Percentiles rank a stretch among this genome's conserved stretches.
These are phyloP conservation scores for Nidularia pulvinata DNA, from an alignment of 768 basidiomycete species.

Conservation along the genomic window DNA sequence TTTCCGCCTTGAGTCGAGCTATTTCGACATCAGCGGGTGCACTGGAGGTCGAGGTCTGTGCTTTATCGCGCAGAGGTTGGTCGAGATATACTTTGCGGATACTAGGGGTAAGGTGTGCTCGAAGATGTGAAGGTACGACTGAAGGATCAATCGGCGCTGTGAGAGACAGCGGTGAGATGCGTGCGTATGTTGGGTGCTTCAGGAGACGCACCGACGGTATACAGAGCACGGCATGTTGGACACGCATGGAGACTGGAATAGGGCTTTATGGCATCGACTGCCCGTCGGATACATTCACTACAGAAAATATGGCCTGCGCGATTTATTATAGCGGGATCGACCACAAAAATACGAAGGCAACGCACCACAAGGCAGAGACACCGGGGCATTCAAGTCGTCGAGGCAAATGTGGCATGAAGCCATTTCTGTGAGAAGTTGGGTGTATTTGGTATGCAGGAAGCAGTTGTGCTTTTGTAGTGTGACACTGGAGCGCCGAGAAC, in stretches of 20 bases:
- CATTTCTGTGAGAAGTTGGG: conserved; percentile 24
- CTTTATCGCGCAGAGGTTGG: neutral
- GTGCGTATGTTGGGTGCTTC: neutral
- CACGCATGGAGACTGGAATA: conserved; percentile 49
- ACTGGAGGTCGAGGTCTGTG: conserved; percentile 4
- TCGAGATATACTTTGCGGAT: conserved; percentile 59
- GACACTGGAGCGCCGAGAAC: conserved; percentile 10
- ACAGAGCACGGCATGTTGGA: conserved; percentile 55
- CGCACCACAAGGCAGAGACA: conserved; percentile 66
- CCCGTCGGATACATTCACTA: conserved; percentile 51
- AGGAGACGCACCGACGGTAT: conserved; percentile 46
- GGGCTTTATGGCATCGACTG: conserved; percentile 45
- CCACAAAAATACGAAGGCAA: neutral
- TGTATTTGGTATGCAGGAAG: neutral
- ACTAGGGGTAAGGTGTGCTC: conserved; percentile 54
- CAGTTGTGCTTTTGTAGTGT: neutral
- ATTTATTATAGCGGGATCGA: neutral
- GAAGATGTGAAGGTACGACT: conserved; percentile 55
- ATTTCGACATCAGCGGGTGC: conserved; percentile 24
- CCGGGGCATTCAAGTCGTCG: conserved; percentile 51
- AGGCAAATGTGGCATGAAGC: conserved; percentile 62
- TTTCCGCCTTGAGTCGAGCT: conserved; percentile 40
- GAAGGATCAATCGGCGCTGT: conserved; percentile 46
- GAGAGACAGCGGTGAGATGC: neutral
- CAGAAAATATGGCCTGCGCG: conserved; percentile 65